Evolutionary conservation across 768 basidiomycete species (phyloP), one percentile per base, ranked within the genome.

Genomic region (Lactarius psammicola): DNA sequence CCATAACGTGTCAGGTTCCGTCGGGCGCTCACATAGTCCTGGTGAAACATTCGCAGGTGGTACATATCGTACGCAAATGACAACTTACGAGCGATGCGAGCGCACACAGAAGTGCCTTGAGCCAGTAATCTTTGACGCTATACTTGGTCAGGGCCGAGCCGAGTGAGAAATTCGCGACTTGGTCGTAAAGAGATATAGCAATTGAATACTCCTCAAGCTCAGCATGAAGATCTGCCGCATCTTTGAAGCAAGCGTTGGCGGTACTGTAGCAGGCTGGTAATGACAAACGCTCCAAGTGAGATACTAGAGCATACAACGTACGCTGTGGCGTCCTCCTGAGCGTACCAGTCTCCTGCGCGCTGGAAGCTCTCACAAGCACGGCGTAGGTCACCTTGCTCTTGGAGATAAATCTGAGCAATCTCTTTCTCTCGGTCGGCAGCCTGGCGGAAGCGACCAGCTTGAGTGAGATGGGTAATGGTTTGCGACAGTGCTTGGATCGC

Each of bases 401-500:
- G 87, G n/a, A 94, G 83, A 77, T 94, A 89, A 68, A 98, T 94
- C 74, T 93, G 89, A 3, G 88, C 97, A 69, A 98, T 95, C 79
- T 98, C 92, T 78, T 96, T 98, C 82, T 98, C 94, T 72, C 97
- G 81, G 76, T 99, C 97, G 7, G 96, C 97, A 26, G 97, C 97
- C 76, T 99, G 97, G 59, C 97, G 82, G 81, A 98, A 99, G 63
- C 94, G 87, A 59, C 97, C 97, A 33, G 82, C 81, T 69, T 90
- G 77, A 11, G 92, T 92, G 55, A 97, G 85, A 73, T 92, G 87
- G 23, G 82, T 82, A 67, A 98, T 90, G 7, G 95, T 94, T 72
- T 92, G 88, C 8, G 86, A 82, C 56, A 98, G 79, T 26, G 95
- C 91, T 72, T 90, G 86, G 40, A 98, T 84, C 55, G 97, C 96